Base-by-base conservation (phyloP, 163 green algal genomes). In the Chlamydomonas reinhardtii region DNA sequence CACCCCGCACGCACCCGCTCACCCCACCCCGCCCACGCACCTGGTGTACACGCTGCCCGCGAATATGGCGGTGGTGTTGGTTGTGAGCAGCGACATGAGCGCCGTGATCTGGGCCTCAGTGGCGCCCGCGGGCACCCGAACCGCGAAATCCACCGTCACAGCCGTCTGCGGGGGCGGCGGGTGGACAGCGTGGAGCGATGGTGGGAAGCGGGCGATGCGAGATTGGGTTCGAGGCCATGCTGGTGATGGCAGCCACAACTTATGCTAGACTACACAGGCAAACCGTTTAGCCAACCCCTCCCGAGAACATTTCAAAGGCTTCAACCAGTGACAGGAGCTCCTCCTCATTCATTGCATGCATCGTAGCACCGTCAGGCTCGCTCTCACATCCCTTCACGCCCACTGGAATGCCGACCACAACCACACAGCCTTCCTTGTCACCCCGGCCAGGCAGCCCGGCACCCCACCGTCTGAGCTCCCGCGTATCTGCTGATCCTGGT, bases 41-140 rank as follows among this genome's bases (percentile, higher is more conserved):
- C 66, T 76, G 19, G 32, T 71, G 78, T 85, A 85, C n/a, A 52
- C 4, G 24, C 62, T 69, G 43, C 65, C 78, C 14, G 19, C 43
- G 32, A 85, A 85, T 6, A 85, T 31, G 39, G 5, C 48, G 15
- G 66, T 59, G 2, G 78, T 77, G 78, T 76, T 85, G 19, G 19
- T 20, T 2, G 78, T 24, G 14, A 85, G 31, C 31, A 71, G 24
- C 2, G 15, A 15, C 78, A 52, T n/a, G 8, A 85, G 78, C 20
- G 32, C 66, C 1, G 20, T 3, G 17, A 85, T 9, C 66, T 85
- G 78, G 2, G 27, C 48, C 43, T 68, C n/a, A 0, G 78, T 85
- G 43, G 48, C 43, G 31, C 78, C 78, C 66, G 66, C 43, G 0
- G 78, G 66, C 22, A 85, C 65, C 48, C 76, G 43, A 48, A 85